Conservation (phyloP, 2,329 filamentous ascomycete species). For the Nothophoma quercina region DNA sequence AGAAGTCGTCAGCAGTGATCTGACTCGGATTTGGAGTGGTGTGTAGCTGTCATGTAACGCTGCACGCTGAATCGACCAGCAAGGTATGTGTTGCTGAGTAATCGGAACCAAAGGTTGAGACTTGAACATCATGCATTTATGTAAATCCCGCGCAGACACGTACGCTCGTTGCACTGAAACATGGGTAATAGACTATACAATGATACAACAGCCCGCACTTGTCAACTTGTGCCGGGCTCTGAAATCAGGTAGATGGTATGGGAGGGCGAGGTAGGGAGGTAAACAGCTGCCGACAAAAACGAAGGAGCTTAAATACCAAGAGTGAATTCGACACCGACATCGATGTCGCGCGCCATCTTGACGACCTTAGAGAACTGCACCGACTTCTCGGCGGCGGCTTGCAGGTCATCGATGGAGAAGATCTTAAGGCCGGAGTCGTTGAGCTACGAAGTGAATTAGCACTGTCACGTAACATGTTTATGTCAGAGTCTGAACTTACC, state of each 20-base stretch:
- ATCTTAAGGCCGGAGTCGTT: slow-evolving; percentile 99
- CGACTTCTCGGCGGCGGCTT: slow-evolving; percentile 95
- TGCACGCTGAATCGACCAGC: background rate
- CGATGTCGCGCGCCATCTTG: slow-evolving; percentile 97
- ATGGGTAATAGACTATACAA: slow-evolving; percentile 26
- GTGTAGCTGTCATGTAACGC: background rate
- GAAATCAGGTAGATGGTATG: background rate
- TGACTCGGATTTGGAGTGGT: background rate
- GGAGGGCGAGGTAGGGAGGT: background rate
- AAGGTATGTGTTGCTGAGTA: too few relatives aligned
- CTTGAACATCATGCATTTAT: slow-evolving; percentile 26
- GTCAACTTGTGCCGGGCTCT: background rate
- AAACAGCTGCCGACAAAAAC: slow-evolving; percentile 5
- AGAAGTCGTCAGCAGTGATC: background rate
- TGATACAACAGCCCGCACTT: slow-evolving; percentile 10
- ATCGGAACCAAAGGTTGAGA: background rate
- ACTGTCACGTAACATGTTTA: background rate
- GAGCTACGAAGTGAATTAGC: slow-evolving; percentile 62
- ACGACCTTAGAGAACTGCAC: slow-evolving; percentile 99
- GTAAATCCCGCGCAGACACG: slow-evolving; percentile 9
- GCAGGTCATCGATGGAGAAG: slow-evolving; percentile 98
- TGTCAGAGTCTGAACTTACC: slow-evolving; percentile 54
- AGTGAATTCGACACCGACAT: slow-evolving; percentile 77
- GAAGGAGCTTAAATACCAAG: slow-evolving; percentile 73
- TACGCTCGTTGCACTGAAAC: slow-evolving; percentile 10